Evolutionary conservation across 495 filamentous ascomycete species (phyloP).

Genomic region (Penicillium bialowiezense): DNA sequence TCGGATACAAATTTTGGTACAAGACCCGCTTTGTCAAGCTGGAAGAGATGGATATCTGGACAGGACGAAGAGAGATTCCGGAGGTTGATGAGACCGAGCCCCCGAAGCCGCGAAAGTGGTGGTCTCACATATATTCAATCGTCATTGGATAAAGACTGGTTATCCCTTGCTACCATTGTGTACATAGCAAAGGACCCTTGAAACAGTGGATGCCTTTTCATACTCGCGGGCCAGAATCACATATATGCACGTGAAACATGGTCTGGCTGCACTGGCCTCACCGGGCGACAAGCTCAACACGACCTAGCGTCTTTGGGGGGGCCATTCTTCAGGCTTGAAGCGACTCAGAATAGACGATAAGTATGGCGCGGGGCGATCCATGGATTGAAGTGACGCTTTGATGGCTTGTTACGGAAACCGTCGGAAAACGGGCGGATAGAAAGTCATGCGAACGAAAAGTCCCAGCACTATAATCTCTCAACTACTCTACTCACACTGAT

Average conservation of each 20-base stretch:
- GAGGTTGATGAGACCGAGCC: constrained; percentile 10
- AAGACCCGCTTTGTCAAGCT: constrained; percentile 52
- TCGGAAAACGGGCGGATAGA: constrained; percentile 8
- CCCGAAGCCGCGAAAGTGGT: constrained; percentile 10
- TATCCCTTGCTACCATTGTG: too few relatives aligned
- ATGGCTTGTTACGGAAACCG: constrained; percentile 25
- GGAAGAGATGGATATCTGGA: constrained; percentile 59
- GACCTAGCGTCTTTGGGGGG: too few relatives aligned
- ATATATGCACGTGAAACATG: too few relatives aligned
- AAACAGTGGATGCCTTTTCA: too few relatives aligned
- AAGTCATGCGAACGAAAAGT: background rate
- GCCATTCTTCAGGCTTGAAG: too few relatives aligned
- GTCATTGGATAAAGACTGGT: constrained; percentile 22
- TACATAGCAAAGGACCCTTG: too few relatives aligned
- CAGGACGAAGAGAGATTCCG: constrained; percentile 46
- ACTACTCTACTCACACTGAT: background rate
- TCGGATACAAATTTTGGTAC: constrained; percentile 56
- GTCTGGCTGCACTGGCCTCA: too few relatives aligned
- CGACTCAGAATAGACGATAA: background rate
- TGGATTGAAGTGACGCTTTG: background rate
- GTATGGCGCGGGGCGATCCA: background rate
- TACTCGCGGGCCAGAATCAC: too few relatives aligned
- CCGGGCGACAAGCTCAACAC: too few relatives aligned
- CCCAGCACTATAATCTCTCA: background rate
- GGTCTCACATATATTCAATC: constrained; percentile 16